Evolutionary conservation across 2,329 filamentous ascomycete genomes (phyloP).

Genomic region (Scorias spongiosa): DNA sequence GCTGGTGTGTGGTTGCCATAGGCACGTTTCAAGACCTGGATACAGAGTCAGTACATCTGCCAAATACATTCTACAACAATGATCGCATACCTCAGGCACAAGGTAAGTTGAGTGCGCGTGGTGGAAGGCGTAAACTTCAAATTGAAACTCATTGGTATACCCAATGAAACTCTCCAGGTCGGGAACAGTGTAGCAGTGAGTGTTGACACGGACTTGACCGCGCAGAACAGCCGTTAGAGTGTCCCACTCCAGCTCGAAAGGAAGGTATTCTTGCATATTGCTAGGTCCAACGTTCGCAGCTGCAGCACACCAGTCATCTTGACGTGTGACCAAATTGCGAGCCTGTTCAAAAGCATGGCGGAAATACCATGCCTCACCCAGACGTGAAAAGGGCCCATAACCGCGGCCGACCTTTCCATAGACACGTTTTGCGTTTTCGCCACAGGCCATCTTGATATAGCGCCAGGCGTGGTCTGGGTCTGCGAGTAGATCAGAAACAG

Average conservation of each 20-base stretch:
- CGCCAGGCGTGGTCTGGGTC: slow-evolving; percentile 50
- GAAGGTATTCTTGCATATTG: slow-evolving; percentile 42
- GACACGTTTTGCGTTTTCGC: slow-evolving; percentile 49
- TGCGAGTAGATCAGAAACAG: slow-evolving; percentile 47
- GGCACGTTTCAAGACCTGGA: slow-evolving; percentile 34
- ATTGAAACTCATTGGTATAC: slow-evolving; percentile 58
- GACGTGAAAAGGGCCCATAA: slow-evolving; percentile 41
- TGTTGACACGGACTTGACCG: slow-evolving; percentile 54
- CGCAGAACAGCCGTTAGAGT: slow-evolving; percentile 46
- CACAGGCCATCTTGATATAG: slow-evolving; percentile 63
- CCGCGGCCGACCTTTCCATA: slow-evolving; percentile 41
- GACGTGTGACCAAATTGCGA: slow-evolving; percentile 37
- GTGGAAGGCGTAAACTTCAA: slow-evolving; percentile 51
- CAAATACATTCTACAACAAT: too few species aligned
- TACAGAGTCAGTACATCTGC: too few species aligned
- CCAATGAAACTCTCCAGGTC: slow-evolving; percentile 56
- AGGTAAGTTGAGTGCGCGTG: slow-evolving; percentile 54
- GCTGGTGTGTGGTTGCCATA: slow-evolving; percentile 25
- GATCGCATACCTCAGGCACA: slow-evolving; percentile 28
- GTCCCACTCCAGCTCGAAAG: slow-evolving; percentile 49
- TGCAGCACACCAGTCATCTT: slow-evolving; percentile 53
- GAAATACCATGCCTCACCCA: slow-evolving; percentile 57
- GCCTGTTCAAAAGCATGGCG: slow-evolving; percentile 53
- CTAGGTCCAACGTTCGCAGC: slow-evolving; percentile 37
- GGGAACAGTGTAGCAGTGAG: slow-evolving; percentile 55